phyloP scores from a whole-genome alignment of 2,329 filamentous ascomycete genomes.

The Sordariomycetes sp. region DNA sequence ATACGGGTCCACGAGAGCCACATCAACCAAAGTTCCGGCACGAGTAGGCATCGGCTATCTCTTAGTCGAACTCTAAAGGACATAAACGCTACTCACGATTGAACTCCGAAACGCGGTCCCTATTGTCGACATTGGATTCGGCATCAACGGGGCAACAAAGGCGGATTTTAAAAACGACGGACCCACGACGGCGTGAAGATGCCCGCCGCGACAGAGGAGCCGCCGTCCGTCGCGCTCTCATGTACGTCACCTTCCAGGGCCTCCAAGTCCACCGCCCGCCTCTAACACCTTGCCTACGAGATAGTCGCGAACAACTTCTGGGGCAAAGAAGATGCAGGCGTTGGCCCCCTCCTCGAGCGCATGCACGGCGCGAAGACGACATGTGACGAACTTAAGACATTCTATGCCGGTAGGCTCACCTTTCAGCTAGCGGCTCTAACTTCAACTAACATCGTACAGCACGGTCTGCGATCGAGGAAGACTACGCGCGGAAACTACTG shows the following conservation, averaged over 20 bases:
- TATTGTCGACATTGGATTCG: too few relatives aligned
- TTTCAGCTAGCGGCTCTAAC: neutral
- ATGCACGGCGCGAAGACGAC: slow-evolving; percentile 93
- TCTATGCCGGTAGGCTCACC: slow-evolving; percentile 59
- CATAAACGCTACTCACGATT: neutral
- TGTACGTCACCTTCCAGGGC: slow-evolving; percentile 29
- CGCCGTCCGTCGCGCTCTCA: slow-evolving; percentile 53
- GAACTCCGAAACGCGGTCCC: too few relatives aligned
- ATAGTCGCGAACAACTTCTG: slow-evolving; percentile 98
- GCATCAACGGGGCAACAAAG: neutral
- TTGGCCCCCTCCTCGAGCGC: slow-evolving; percentile 79
- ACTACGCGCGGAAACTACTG: slow-evolving; percentile 83
- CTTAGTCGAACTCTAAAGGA: neutral
- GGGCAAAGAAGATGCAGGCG: slow-evolving; percentile 97
- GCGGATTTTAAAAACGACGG: neutral
- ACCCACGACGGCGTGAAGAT: slow-evolving; percentile 20
- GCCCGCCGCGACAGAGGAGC: slow-evolving; percentile 47
- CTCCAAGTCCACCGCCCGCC: neutral
- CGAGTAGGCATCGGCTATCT: neutral
- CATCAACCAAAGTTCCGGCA: neutral
- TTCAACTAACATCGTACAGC: slow-evolving; percentile 31
- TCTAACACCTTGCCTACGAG: neutral
- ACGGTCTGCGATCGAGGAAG: slow-evolving; percentile 88
- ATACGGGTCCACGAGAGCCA: neutral
- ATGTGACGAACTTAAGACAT: slow-evolving; percentile 82